These are phyloP conservation scores for Chlamydomonas eustigma DNA, from an alignment of 139 green algal species.

Conservation along the genomic window DNA sequence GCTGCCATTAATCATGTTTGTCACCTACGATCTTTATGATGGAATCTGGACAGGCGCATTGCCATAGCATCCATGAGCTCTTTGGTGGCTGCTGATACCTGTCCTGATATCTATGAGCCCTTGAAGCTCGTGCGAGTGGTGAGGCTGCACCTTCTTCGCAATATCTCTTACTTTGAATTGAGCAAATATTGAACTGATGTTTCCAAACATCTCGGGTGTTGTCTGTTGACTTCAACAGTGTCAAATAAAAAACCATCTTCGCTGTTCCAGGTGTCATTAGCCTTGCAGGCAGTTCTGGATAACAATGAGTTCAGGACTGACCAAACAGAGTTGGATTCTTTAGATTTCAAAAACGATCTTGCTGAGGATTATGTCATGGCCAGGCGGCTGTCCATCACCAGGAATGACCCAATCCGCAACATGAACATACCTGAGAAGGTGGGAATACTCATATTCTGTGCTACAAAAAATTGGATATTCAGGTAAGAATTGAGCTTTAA, in stretches of 20 bases:
- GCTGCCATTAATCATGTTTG: no score
- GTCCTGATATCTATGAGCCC: conserved; percentile 11
- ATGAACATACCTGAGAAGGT: conserved; percentile 24
- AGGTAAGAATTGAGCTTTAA: no score
- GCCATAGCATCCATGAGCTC: conserved; percentile 21
- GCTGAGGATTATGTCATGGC: conserved; percentile 27
- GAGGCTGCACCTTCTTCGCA: background rate
- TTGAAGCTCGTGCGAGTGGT: conserved; percentile 22
- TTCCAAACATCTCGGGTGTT: no score
- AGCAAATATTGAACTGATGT: no score
- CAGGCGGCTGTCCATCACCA: conserved; percentile 26
- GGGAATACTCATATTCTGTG: background rate
- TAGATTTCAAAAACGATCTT: conserved; percentile 38
- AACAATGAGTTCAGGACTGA: conserved; percentile 29
- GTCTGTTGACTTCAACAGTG: no score
- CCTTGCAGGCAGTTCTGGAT: conserved; percentile 24
- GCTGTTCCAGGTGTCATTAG: background rate
- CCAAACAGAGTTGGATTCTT: conserved; percentile 28
- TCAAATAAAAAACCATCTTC: no score
- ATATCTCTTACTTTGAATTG: background rate
- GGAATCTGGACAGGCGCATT: conserved; percentile 21
- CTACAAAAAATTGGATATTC: background rate
- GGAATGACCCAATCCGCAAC: conserved; percentile 24
- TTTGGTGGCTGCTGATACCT: conserved; percentile 2
- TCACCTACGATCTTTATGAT: background rate